A percentile compares a stretch with the other conserved stretches of the same genome.
These are phyloP conservation scores for Taxawa tesnikishii DNA, from an alignment of 2,329 filamentous ascomycete species.

Conservation along the genomic window DNA sequence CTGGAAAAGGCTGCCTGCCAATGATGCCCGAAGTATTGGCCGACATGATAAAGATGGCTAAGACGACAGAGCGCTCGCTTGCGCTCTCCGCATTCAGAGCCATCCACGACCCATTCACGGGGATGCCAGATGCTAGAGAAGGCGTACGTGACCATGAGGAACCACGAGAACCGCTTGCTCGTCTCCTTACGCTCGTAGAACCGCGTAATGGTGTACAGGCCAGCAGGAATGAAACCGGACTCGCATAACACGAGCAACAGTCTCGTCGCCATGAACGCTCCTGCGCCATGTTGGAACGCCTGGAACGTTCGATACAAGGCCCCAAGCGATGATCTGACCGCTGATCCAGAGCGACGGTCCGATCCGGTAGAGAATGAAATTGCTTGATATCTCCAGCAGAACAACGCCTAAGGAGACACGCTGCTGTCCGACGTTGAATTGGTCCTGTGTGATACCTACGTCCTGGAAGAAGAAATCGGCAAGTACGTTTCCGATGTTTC, in stretches of 20 bases:
- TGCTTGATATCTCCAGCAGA: constrained; percentile 18
- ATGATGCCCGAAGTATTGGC: constrained; percentile 12
- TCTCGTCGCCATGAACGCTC: constrained; percentile 24
- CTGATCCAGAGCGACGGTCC: constrained; percentile 27
- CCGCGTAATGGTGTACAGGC: constrained; percentile 34
- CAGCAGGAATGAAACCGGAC: constrained; percentile 35
- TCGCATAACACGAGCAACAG: constrained; percentile 27
- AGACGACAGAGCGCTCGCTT: constrained; percentile 10
- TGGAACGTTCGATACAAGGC: constrained; percentile 28
- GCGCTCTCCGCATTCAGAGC: constrained; percentile 11
- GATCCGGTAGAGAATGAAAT: constrained; percentile 21
- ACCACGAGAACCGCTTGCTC: constrained; percentile 32
- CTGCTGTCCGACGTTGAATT: constrained; percentile 22
- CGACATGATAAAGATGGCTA: constrained; percentile 13
- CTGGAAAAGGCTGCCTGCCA: constrained; percentile 13
- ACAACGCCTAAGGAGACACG: constrained; percentile 21
- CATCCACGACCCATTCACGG: constrained; percentile 12
- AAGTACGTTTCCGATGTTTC: constrained; percentile 19
- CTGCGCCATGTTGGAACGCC: constrained; percentile 25
- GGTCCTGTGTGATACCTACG: constrained; percentile 17
- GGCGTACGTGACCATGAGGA: constrained; percentile 19
- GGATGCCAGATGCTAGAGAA: no score
- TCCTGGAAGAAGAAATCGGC: constrained; percentile 20
- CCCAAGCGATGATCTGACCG: constrained; percentile 23
- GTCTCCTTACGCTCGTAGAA: constrained; percentile 37